Evolutionary conservation across 1,139 yeast species (phyloP), one percentile per base, ranked within the genome.

Genomic region (Pichia sp.): DNA sequence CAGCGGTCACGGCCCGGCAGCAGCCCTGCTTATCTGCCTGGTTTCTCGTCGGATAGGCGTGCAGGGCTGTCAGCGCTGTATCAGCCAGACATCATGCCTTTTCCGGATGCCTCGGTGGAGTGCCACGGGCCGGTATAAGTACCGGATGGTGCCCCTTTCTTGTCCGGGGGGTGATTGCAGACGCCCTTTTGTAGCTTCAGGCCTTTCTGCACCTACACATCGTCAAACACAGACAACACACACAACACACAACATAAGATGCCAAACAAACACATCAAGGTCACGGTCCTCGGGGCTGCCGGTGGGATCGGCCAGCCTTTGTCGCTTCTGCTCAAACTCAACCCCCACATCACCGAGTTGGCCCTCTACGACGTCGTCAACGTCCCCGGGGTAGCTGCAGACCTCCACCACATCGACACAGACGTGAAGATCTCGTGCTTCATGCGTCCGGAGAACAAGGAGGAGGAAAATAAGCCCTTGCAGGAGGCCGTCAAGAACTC

Each of bases 231-330:
- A 43, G 8, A 15, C 45, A 43, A 43, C 29, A n/a, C 19, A 36
- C 44, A 11, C 30, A 19, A 16, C 32, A 11, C n/a, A 29, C 15
- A 38, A 23, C 30, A 40, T n/a, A 45, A 3, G 19, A 34, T 36
- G 42, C 29, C 43, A n/a, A n/a, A 32, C 46, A 7, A 29, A 19
- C 26, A 49, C 5, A 50, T 64, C 44, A 85, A 85, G 75, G 88
- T 83, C 54, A 78, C 90, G 64, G 87, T 85, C 57, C 75, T 84
- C 64, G 93, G 93, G 67, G 92, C 92, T 61, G 87, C 87, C 60
- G 93, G 93, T 66, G 93, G 93, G 62, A 90, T 90, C 71, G 98
- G 98, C 60, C 97, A 92, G 77, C 96, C 97, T 58, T 79, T 92
- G 66, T 89, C 97, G 34, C 79, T 92, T 59, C 78, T 92, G 67